These are phyloP conservation scores for Quillaja saponaria DNA, from an alignment of 306 rosid species.

Conservation along the genomic window DNA sequence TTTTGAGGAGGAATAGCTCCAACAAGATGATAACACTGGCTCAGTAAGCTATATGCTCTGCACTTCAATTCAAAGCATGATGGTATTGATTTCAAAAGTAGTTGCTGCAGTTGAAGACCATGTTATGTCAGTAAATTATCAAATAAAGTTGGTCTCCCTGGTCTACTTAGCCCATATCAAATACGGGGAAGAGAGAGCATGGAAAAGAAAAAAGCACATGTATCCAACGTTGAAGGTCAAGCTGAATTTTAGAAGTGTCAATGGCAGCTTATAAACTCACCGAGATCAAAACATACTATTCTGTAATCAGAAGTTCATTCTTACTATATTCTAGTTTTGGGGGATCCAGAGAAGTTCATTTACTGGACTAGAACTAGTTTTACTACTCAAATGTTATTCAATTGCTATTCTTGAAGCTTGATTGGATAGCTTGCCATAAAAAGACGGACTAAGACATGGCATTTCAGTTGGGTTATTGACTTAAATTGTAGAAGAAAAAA, in stretches of 20 bases:
- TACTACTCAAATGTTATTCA: background rate
- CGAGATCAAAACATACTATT: too few species aligned
- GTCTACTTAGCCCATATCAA: background rate
- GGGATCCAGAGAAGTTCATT: background rate
- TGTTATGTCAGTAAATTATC: conserved; percentile 1
- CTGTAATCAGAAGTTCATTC: conserved; percentile 8
- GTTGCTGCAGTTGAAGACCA: conserved; percentile 45
- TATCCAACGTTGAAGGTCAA: too few species aligned
- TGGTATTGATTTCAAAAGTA: conserved; percentile 76
- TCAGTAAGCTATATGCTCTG: conserved; percentile 80
- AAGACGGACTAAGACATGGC: too few species aligned
- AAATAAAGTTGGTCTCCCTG: background rate
- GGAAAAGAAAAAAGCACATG: too few species aligned
- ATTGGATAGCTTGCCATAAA: too few species aligned
- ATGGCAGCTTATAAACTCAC: too few species aligned
- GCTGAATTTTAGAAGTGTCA: too few species aligned
- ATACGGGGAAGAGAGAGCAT: too few species aligned
- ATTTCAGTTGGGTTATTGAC: too few species aligned
- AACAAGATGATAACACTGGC: conserved; percentile 89
- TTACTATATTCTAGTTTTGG: conserved; percentile 8
- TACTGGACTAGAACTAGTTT: background rate
- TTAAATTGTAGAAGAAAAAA: too few species aligned
- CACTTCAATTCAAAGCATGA: conserved; percentile 87
- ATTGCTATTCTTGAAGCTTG: background rate
- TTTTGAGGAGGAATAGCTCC: conserved; percentile 90